A percentile compares a stretch with the other conserved stretches of the same genome.
Evolutionary conservation across 2,329 filamentous ascomycete species (phyloP).

Genomic region (Fusarium albidum): DNA sequence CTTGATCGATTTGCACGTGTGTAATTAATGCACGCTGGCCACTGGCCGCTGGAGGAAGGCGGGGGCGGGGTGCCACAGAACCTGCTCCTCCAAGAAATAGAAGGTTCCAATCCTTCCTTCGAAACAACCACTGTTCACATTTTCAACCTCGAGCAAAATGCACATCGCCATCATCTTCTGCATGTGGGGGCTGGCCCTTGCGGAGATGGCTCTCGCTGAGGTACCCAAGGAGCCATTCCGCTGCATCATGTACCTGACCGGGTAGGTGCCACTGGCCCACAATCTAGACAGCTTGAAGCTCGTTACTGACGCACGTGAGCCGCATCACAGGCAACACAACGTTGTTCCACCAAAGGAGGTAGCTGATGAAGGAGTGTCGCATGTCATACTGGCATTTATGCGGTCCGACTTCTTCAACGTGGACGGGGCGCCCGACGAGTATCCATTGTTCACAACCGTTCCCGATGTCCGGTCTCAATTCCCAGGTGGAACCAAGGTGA

Average conservation of each 20-base stretch:
- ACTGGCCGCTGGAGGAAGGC: too few species aligned
- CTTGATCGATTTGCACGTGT: too few species aligned
- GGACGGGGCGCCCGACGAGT: slow-evolving; percentile 45
- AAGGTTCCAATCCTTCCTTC: neutral
- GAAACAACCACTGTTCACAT: neutral
- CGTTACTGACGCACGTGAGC: neutral
- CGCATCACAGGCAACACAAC: slow-evolving; percentile 57
- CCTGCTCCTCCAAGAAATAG: neutral
- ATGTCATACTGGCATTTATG: slow-evolving; percentile 68
- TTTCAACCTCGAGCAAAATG: slow-evolving; percentile 1
- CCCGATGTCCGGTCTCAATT: slow-evolving; percentile 58
- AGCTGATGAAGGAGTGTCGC: slow-evolving; percentile 56
- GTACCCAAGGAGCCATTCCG: slow-evolving; percentile 25
- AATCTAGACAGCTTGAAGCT: too few species aligned
- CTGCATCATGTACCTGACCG: slow-evolving; percentile 60
- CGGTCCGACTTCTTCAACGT: slow-evolving; percentile 60
- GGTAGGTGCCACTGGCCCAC: slow-evolving; percentile 43
- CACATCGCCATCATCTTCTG: neutral
- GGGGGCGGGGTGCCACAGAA: too few species aligned
- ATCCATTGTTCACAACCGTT: slow-evolving; percentile 64
- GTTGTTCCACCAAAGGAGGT: slow-evolving; percentile 49
- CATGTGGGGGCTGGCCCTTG: slow-evolving; percentile 5
- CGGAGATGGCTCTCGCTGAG: neutral
- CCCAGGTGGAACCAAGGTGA: slow-evolving; percentile 63
- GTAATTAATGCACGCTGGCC: too few species aligned